Conservation (phyloP, 345 rosid genomes). For the Citrus inodora region DNA sequence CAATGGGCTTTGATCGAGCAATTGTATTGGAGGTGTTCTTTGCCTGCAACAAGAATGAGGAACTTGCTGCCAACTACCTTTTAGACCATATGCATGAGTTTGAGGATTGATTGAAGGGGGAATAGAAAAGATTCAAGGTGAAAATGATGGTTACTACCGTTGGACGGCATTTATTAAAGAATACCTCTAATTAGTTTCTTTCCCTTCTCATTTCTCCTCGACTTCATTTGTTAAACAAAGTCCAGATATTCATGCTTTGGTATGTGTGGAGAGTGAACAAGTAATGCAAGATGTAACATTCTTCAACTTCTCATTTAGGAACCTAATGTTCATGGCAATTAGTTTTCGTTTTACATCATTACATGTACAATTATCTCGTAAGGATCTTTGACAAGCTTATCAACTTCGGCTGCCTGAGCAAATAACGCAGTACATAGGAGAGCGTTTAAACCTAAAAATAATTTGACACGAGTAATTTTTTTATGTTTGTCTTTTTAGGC, state of each 20-base stretch:
- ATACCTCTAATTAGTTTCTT: not conserved
- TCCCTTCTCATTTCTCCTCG: not conserved
- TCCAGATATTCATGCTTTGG: not conserved
- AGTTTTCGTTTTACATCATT: too few species aligned
- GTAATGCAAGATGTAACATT: slow-evolving; percentile 13
- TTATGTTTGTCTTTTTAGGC: too few species aligned
- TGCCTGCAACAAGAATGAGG: slow-evolving; percentile 96
- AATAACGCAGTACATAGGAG: too few species aligned
- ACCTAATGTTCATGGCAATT: too few species aligned
- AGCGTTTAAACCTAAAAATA: too few species aligned
- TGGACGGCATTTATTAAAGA: not conserved
- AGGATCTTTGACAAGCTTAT: too few species aligned
- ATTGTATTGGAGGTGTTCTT: slow-evolving; percentile 79
- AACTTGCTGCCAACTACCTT: slow-evolving; percentile 90
- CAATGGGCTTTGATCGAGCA: slow-evolving; percentile 83
- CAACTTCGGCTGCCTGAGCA: too few species aligned
- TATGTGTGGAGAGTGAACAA: slow-evolving; percentile 8
- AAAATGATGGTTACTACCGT: slow-evolving; percentile 11
- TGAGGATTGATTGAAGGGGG: slow-evolving; percentile 55
- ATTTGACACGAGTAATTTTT: too few species aligned
- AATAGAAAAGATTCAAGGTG: not conserved
- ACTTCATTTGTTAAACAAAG: slow-evolving; percentile 5
- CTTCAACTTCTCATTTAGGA: not conserved
- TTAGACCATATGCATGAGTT: slow-evolving; percentile 89
- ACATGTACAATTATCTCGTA: too few species aligned